Conservation (phyloP, 768 basidiomycete genomes). For the Phallus indusiatus region DNA sequence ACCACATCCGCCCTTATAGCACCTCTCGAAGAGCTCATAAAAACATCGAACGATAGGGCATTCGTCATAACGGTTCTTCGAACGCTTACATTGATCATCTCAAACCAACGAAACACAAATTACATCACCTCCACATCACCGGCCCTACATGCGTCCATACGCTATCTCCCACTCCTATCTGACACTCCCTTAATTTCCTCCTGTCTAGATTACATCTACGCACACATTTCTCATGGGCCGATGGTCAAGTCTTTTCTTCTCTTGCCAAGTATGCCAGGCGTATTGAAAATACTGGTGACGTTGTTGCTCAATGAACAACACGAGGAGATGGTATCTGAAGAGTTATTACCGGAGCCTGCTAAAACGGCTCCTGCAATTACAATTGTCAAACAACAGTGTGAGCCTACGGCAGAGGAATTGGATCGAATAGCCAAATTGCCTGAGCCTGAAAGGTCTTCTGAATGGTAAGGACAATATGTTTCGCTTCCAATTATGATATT, state of each 20-base stretch:
- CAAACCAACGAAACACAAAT: conserved; percentile 46
- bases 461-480: conserved; percentile 45
- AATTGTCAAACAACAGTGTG: conserved; percentile 44
- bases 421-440: conserved; percentile 44
- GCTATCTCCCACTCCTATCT: conserved; percentile 61
- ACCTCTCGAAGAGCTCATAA: conserved; percentile 45
- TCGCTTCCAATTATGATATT: conserved; percentile 6
- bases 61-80: conserved; percentile 59
- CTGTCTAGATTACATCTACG: conserved; percentile 64
- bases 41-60: conserved; percentile 58
- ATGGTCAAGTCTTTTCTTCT: conserved; percentile 73
- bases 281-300: conserved; percentile 57
- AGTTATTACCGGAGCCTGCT: conserved; percentile 44
- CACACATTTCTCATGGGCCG: conserved; percentile 61
- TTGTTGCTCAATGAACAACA: conserved; percentile 63
- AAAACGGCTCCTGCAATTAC: conserved; percentile 46
- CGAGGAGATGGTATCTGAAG: conserved; percentile 54
- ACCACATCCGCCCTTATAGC: conserved; percentile 41
- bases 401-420: conserved; percentile 63
- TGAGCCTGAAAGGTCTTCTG: conserved; percentile 75
- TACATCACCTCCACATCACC: conserved; percentile 48
- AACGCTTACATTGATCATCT: conserved; percentile 52
- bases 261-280: conserved; percentile 58
- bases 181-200: conserved; percentile 66
- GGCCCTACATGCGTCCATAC: conserved; percentile 53